Conservation (phyloP, 2,329 filamentous ascomycete genomes). For the Cordyceps javanica region DNA sequence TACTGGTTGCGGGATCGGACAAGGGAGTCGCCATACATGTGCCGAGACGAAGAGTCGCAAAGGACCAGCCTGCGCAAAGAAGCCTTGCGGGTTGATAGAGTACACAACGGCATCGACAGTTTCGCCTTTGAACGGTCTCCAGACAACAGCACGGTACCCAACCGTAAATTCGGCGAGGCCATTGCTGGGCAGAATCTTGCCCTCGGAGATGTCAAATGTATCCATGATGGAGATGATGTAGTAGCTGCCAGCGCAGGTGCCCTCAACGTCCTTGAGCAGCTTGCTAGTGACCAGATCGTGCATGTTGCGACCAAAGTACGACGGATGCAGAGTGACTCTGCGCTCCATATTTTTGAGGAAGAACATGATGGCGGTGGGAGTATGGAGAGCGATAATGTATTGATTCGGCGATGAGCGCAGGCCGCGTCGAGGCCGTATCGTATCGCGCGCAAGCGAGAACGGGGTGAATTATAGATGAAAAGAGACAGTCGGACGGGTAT, state of each 20-base stretch:
- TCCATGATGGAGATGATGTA: slow-evolving; percentile 99
- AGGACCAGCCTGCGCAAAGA: slow-evolving; percentile 80
- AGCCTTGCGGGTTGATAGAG: slow-evolving; percentile 84
- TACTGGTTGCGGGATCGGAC: neutral
- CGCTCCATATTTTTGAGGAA: slow-evolving; percentile 97
- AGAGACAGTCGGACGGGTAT: slow-evolving; percentile 5
- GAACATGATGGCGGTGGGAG: slow-evolving; percentile 61
- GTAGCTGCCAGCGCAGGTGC: slow-evolving; percentile 89
- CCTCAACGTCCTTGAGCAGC: slow-evolving; percentile 88
- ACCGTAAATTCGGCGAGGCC: slow-evolving; percentile 93
- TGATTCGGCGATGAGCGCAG: slow-evolving; percentile 2
- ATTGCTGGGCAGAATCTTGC: slow-evolving; percentile 83
- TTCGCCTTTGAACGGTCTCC: slow-evolving; percentile 96
- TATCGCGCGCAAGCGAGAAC: neutral
- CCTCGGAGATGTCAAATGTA: slow-evolving; percentile 89
- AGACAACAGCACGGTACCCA: slow-evolving; percentile 90
- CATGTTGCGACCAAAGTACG: slow-evolving; percentile 93
- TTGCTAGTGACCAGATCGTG: slow-evolving; percentile 85
- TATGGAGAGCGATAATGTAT: neutral
- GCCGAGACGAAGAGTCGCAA: slow-evolving; percentile 74
- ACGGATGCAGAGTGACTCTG: slow-evolving; percentile 89
- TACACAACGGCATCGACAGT: slow-evolving; percentile 94
- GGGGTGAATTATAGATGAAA: neutral
- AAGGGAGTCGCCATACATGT: slow-evolving; percentile 52
- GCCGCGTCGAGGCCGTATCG: neutral